Evolutionary conservation across 306 rosid species (phyloP), one percentile per base, ranked within the genome.

Genomic region (Cucumis sativus): DNA sequence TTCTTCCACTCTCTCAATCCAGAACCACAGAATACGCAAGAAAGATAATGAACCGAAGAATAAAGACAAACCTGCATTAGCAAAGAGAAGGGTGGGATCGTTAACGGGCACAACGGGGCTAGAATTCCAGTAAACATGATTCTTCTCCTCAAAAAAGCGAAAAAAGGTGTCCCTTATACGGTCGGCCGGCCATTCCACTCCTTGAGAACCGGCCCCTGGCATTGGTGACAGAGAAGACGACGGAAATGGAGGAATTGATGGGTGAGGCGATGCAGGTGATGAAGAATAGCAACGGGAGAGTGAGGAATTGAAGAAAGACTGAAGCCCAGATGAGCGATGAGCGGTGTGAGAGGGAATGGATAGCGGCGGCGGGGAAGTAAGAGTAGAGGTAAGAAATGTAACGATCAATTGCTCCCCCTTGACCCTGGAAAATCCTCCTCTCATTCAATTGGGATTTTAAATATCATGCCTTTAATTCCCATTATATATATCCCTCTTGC

Each of bases 61-160:
- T 15, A 54, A 49, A 78, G 25, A 54, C 77, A 52, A 45, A 94
- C 98, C 98, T 37, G 98, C 96, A 79, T 94, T 94, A 9, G 93
- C 93, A 16, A 94, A 94, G 61, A 94, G 94, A 51, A 94, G 95
- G 51, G 97, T 92, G 1, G 96, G 98, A 70, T 94, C 97, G 37
- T 92, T 94, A 87, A 79, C 79, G 33, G 98, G 98, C 2, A 94
- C 98, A 18, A 94, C 98, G 1, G 97, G 97, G 82, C 98, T 94
- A 21, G 97, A 92, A 81, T 79, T 80, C 87, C 87, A 88, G 79
- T 55, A 2, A 0, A 82, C 89, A 56, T 94, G 98, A 11, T 45
- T 78, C 84, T 88, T 90, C 17, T 77, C 87, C 66, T 87, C 74
- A 81, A 94, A 94, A 80, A 88, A 94, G 0, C 74, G 47, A 54